Base-by-base conservation (phyloP, 2,329 filamentous ascomycete genomes). In the Atkinsonella hypoxylon region DNA sequence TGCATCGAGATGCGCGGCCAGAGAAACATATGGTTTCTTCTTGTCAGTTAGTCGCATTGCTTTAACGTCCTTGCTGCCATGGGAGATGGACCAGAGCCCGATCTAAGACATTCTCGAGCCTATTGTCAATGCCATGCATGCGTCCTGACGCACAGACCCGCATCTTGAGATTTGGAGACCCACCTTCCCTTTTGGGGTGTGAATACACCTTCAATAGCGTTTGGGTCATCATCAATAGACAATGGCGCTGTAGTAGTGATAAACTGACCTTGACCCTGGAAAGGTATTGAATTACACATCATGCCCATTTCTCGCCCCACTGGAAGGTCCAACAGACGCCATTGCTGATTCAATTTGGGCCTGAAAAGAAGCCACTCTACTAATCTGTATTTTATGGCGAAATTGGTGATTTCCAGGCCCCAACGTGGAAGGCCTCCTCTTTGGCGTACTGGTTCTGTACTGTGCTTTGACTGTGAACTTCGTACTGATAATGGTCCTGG, bases 101-200 rank as follows among this genome's bases (percentile, higher is more conserved):
- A 5, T 36, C 34, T 15, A 36, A 36, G 34, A 36, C 34, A 13
- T 12, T 41, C 39, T 17, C 6, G 9, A 39, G 39, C 18, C 7
- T 31, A 9, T 45, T 31, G 13, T 15, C 22, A 10, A 13, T n/a
- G n/a, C n/a, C n/a, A n/a, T n/a, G n/a, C n/a, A n/a, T n/a, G n/a
- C n/a, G n/a, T n/a, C n/a, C n/a, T n/a, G n/a, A n/a, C n/a, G n/a
- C n/a, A n/a, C n/a, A n/a, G n/a, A n/a, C n/a, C n/a, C n/a, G 15
- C n/a, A 15, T 17, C 42, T 18, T 17, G 10, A 13, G 9, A n/a
- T 8, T 32, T 6, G 20, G 22, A 11, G 46, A 11, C 46, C 46
- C 46, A 48, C 46, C 17, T 48, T 42, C 46, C 46, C 17, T 18
- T 48, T 48, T 41, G 1, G 46, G 46, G 38, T 9, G 8, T 47